Evolutionary conservation across 2,329 filamentous ascomycete genomes (phyloP), one percentile per base, ranked within the genome.

Genomic region (Penicillium paneum): DNA sequence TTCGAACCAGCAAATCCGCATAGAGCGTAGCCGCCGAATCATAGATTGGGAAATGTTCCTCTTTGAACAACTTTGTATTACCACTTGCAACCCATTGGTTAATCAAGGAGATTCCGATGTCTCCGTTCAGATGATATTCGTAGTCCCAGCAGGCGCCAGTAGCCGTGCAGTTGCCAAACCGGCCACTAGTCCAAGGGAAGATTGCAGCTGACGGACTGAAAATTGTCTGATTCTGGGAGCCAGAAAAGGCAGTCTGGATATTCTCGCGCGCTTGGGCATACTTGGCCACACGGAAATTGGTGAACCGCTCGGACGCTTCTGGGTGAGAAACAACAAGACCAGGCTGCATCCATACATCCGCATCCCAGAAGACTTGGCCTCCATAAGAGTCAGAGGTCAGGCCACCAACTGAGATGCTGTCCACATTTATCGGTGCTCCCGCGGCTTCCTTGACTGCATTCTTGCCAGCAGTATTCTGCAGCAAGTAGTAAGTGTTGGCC

Each of bases 111-210:
- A 88, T 74, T 0, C 82, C 84, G 60, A 89, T 88, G 60, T 89
- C 86, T 8, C 85, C 84, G 61, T 89, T 89, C 35, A 89, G 63
- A 67, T 89, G 86, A 62, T 89, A 90, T 66, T 89, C 79, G 60
- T 89, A 89, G 67, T 89, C 86, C 62, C 85, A 87, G 67, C 86
- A 89, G 26, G 81, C 79, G 2, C 81, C 81, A 3, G 81, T 82
- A 2, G 76, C 79, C 0, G 87, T 89, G 63, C 86, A 89, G 63
- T 89, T 89, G 2, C 86, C 87, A 63, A 79, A 86, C 6, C 85
- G 73, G 8, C 83, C 85, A 61, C 82, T 82, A 0, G 85, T 89
- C 87, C 87, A 90, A 1, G 86, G 81, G 63, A 82, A 90, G 0
- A 85, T 79, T 0, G 85, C 84, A 19, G 84, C 82, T 6, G 80